Base-by-base conservation (phyloP, 2,329 filamentous ascomycete species). In the Fonsecaea pedrosoi region DNA sequence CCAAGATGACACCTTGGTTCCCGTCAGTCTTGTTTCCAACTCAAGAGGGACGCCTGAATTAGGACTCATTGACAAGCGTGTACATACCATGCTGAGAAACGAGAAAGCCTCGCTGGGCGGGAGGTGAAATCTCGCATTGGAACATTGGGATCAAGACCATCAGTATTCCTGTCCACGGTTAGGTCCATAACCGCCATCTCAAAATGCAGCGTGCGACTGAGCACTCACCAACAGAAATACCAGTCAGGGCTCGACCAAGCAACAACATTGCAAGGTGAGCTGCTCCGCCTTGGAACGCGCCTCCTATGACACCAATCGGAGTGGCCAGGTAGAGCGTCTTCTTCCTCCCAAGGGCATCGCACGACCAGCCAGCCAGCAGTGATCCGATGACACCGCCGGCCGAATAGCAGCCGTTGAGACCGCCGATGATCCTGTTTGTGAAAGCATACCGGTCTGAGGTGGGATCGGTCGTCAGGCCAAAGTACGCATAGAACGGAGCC, bases 331-430 rank as follows among this genome's bases (percentile, higher is more conserved):
- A 74, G 77, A 75, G 50, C 74, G 74, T 50, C n/a, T 35, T 45
- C 18, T 35, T 40, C 8, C 60, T 48, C 13, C 50, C 48, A 7
- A 62, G 35, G 12, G 34, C 15, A 35, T 62, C 60, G 18, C 50
- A 38, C 12, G 53, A 7, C 34, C 32, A 50, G 4, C 48, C 60
- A 13, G 40, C 71, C 70, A 60, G 80, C 77, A 7, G 75, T 75
- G 13, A 54, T 6, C 77, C 80, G n/a, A 78, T 64, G 54, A 75
- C 74, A n/a, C 75, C 77, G 7, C 80, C 80, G 2, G 78, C 80
- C 13, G 77, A 78, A 66, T 78, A 80, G 6, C 81, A 72, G 21
- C 80, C 81, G 32, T 65, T 60, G 15, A 65, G 60, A 13, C 18
- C 25, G 2, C 63, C 63, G 35, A 84, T 83, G 10, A 78, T 79